These are phyloP conservation scores for Euryodendron excelsum DNA, from an alignment of 148 eudicot genomes.

Conservation along the genomic window DNA sequence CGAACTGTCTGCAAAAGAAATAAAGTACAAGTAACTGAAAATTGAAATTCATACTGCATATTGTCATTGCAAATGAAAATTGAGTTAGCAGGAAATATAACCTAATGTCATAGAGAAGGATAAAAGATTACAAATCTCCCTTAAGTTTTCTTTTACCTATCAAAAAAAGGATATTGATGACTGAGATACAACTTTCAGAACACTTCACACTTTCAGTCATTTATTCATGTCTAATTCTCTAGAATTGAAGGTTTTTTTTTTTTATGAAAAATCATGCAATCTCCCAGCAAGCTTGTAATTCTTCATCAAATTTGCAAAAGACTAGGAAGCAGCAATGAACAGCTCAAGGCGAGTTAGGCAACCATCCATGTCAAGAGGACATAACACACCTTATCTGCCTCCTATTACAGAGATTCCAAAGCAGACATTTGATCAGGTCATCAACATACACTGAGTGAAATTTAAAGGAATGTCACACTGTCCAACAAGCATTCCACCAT, in stretches of 20 bases:
- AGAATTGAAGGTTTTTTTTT: background rate
- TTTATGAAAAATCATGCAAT: background rate
- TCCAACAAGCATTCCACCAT: background rate
- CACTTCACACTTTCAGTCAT: background rate
- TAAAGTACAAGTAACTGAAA: background rate
- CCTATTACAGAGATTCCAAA: background rate
- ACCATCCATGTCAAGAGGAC: no score
- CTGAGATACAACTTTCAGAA: background rate
- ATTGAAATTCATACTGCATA: background rate
- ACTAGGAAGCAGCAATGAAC: background rate
- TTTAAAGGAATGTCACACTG: background rate
- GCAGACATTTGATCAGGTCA: background rate
- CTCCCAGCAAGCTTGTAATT: background rate
- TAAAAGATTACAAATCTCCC: background rate
- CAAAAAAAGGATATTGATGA: no score
- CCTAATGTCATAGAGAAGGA: background rate
- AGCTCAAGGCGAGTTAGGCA: background rate
- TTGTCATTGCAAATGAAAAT: background rate
- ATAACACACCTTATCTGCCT: background rate
- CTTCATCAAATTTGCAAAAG: background rate
- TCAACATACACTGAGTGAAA: background rate
- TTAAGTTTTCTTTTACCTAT: background rate
- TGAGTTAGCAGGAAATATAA: background rate
- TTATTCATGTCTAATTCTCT: background rate
- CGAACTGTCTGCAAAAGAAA: constrained; percentile 27